These are phyloP conservation scores for Cucumis cinereus DNA, from an alignment of 306 rosid genomes.

Conservation along the genomic window DNA sequence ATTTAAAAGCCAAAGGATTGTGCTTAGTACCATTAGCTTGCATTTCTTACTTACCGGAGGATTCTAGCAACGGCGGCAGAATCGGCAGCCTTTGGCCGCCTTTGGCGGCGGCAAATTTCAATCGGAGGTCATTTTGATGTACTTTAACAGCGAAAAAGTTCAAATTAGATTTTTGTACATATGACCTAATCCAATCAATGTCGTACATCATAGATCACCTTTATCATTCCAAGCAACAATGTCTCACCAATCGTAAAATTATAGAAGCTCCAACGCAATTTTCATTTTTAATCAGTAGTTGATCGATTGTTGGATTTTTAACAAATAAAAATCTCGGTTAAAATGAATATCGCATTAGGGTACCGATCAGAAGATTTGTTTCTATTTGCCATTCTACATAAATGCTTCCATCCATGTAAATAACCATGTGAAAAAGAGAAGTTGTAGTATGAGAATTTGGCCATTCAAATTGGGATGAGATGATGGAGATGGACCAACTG, in stretches of 20 bases:
- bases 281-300: no score
- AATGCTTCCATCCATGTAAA: background rate
- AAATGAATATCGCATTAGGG: no score
- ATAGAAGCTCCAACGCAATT: no score
- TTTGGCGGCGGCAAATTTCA: background rate
- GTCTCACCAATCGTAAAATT: no score
- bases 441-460: constrained; percentile 41
- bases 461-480: constrained; percentile 6
- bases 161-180: background rate
- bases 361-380: no score
- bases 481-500: constrained; percentile 33
- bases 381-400: no score
- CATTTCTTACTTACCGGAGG: constrained; percentile 55
- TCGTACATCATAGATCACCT: no score
- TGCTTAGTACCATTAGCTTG: constrained; percentile 70
- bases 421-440: background rate
- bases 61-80: background rate
- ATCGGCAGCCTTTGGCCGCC: constrained; percentile 34
- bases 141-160: background rate
- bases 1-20: constrained; percentile 62
- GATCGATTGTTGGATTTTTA: no score
- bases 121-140: background rate
- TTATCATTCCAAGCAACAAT: no score
- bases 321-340: no score
- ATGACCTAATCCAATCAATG: no score